Evolutionary conservation across 176 grass and related monocot genomes (phyloP).

Genomic region (Oryza glaberrima): DNA sequence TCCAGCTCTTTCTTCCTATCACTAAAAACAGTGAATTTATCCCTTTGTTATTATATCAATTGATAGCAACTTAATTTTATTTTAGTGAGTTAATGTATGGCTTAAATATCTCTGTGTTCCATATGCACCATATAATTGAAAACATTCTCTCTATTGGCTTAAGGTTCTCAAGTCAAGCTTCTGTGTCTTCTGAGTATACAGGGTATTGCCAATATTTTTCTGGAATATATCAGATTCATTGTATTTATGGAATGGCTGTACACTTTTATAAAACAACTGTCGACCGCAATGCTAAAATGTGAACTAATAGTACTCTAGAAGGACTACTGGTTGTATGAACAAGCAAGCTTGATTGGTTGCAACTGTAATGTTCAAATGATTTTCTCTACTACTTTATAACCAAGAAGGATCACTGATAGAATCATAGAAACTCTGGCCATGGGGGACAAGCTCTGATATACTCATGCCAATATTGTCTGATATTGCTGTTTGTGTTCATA

Average conservation of each 20-base stretch:
- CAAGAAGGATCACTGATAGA: constrained; percentile 6
- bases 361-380: constrained; percentile 4
- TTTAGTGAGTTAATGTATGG: constrained; percentile 21
- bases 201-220: constrained; percentile 12
- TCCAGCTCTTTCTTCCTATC: constrained; percentile 40
- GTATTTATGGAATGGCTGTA: constrained; percentile 2
- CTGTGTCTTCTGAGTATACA: not conserved
- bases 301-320: constrained; percentile 33
- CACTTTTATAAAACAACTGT: not conserved
- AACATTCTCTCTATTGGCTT: constrained; percentile 14
- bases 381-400: constrained; percentile 24
- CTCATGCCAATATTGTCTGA: constrained; percentile 21
- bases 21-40: constrained; percentile 2
- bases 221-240: constrained; percentile 9
- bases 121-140: not conserved
- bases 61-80: constrained; percentile 12
- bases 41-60: constrained; percentile 6
- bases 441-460: not conserved
- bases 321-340: not conserved
- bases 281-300: constrained; percentile 19
- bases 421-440: constrained; percentile 37
- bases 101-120: constrained; percentile 22
- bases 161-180: constrained; percentile 37
- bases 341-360: constrained; percentile 16
- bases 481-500: constrained; percentile 20